These are phyloP conservation scores for Raphanus hybrid DNA, from an alignment of 441 rosid species.

Conservation along the genomic window DNA sequence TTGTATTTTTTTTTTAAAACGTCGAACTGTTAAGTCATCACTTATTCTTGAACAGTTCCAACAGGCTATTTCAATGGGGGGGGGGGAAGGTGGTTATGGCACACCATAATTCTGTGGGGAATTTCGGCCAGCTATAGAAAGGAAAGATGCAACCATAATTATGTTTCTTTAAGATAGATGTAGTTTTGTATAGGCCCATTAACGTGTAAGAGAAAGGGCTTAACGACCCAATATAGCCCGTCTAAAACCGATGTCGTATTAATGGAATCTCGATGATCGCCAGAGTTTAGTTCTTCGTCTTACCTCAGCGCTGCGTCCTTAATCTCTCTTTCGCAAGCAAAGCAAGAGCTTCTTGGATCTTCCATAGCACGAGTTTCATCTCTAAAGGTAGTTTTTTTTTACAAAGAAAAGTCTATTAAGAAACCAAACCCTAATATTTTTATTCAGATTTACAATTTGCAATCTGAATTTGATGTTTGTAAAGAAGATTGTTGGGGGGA, in stretches of 20 bases:
- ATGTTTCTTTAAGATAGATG: too few species aligned
- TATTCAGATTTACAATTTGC: not conserved
- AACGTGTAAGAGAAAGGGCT: not conserved
- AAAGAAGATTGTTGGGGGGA: not conserved
- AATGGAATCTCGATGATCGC: not conserved
- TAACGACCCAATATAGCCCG: not conserved
- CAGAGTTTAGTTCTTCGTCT: not conserved
- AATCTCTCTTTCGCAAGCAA: not conserved
- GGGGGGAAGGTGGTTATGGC: too few species aligned
- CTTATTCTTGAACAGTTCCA: too few species aligned
- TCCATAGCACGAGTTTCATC: not conserved
- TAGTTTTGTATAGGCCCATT: too few species aligned
- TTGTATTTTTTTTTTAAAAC: too few species aligned
- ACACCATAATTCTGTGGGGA: too few species aligned
- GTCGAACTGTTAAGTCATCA: too few species aligned
- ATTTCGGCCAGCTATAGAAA: too few species aligned
- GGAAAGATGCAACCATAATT: too few species aligned
- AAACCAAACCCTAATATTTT: conserved; percentile 19
- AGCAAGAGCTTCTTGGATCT: conserved; percentile 29
- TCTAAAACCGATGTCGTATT: not conserved
- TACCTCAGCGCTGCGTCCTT: not conserved
- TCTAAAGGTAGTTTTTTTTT: not conserved
- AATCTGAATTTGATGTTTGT: conserved; percentile 3
- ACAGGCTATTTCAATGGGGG: too few species aligned
- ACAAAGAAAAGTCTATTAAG: not conserved